Evolutionary conservation across 2,329 filamentous ascomycete species (phyloP).

Genomic region (Cercospora sp.): DNA sequence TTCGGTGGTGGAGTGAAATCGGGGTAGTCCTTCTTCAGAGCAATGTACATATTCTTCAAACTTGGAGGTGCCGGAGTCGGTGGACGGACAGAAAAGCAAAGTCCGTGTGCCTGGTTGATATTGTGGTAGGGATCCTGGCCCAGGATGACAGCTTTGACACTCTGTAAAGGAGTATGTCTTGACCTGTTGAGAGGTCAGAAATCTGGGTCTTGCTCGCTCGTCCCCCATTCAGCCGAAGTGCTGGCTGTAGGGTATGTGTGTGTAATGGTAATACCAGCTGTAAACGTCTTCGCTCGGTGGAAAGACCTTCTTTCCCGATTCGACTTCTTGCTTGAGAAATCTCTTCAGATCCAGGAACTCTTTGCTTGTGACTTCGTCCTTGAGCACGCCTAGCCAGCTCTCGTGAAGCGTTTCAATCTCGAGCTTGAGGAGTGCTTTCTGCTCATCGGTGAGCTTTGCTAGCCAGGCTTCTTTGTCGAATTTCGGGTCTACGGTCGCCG

Average conservation of each 20-base stretch:
- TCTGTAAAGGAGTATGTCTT: conserved; percentile 82
- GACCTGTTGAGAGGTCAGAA: conserved; percentile 62
- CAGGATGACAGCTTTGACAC: conserved; percentile 87
- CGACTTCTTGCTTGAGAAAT: conserved; percentile 78
- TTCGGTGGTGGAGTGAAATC: conserved; percentile 71
- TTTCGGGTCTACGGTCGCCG: conserved; percentile 46
- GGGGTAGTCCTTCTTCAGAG: conserved; percentile 85
- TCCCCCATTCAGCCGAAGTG: not conserved
- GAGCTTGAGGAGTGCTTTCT: conserved; percentile 76
- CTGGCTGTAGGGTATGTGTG: conserved; percentile 4
- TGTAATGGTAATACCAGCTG: conserved; percentile 66
- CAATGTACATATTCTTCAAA: conserved; percentile 89
- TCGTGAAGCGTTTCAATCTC: conserved; percentile 92
- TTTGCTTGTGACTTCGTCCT: conserved; percentile 75
- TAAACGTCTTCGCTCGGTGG: conserved; percentile 89
- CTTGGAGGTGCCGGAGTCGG: conserved; percentile 87
- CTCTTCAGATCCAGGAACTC: conserved; percentile 86
- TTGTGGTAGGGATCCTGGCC: conserved; percentile 99
- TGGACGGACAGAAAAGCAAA: conserved; percentile 91
- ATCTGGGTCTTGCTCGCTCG: not conserved
- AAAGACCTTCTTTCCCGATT: conserved; percentile 74
- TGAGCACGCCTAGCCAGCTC: conserved; percentile 85
- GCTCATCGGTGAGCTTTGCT: conserved; percentile 73
- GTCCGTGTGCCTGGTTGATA: conserved; percentile 88
- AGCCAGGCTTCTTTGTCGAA: conserved; percentile 94